phyloP scores from a whole-genome alignment of 352 stramenopile species.

The Globisporangium radiosum region DNA sequence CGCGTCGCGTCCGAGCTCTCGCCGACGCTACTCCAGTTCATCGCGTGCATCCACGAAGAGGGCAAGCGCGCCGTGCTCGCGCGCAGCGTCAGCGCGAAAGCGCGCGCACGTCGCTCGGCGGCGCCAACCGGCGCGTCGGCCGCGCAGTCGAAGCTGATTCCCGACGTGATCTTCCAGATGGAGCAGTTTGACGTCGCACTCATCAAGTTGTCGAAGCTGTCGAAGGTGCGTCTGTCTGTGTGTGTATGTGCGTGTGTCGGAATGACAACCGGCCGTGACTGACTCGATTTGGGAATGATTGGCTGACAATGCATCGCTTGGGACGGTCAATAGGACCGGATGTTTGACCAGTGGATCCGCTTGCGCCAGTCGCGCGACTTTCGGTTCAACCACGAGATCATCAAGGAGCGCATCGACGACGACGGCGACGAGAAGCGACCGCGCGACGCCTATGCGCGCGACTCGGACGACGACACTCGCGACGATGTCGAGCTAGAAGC shows the following conservation, averaged over 20 bases:
- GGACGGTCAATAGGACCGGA: conserved; percentile 9
- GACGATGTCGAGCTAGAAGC: conserved; percentile 10
- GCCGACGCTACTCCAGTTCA: conserved; percentile 39
- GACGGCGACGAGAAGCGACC: conserved; percentile 15
- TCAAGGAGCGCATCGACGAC: conserved; percentile 20
- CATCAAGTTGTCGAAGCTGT: conserved; percentile 62
- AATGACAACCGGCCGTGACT: no score
- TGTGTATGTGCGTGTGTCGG: no score
- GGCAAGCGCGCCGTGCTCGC: conserved; percentile 18
- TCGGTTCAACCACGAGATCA: conserved; percentile 33
- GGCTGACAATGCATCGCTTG: no score
- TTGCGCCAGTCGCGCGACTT: conserved; percentile 47
- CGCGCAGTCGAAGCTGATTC: conserved; percentile 48
- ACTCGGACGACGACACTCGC: conserved; percentile 10
- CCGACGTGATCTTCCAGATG: conserved; percentile 58
- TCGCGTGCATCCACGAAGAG: conserved; percentile 42
- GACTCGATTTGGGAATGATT: no score
- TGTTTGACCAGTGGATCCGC: conserved; percentile 48
- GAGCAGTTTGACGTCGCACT: conserved; percentile 63
- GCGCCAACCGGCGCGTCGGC: conserved; percentile 8
- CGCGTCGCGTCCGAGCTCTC: conserved; percentile 33
- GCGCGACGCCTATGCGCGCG: conserved; percentile 9
- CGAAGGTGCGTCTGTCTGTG: conserved; percentile 11
- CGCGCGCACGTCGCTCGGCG: background rate
- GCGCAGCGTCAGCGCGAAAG: conserved; percentile 6